Evolutionary conservation across 495 filamentous ascomycete species (phyloP).

Genomic region (Baudoinia panamericana): DNA sequence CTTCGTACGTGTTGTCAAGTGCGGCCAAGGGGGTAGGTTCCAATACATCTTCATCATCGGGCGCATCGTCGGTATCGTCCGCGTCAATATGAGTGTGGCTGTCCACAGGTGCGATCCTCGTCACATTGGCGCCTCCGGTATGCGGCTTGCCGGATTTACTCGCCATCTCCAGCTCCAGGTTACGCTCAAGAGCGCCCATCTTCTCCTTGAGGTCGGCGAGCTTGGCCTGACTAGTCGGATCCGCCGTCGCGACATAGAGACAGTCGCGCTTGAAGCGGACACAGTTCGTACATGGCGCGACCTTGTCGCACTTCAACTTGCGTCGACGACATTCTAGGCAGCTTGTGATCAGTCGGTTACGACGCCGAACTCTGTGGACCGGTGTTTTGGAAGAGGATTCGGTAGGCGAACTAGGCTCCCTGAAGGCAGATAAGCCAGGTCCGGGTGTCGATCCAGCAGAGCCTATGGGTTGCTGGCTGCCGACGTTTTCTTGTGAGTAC

Average conservation of each 20-base stretch:
- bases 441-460: neutral
- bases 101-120: neutral
- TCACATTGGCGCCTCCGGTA: constrained; percentile 11
- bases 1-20: constrained; percentile 50
- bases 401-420: constrained; percentile 5
- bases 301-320: constrained; percentile 71
- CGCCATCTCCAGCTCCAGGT: constrained; percentile 45
- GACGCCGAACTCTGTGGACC: constrained; percentile 40
- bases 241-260: constrained; percentile 48
- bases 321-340: constrained; percentile 62
- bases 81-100: constrained; percentile 15
- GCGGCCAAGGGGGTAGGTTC: constrained; percentile 43
- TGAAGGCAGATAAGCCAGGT: constrained; percentile 2
- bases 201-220: constrained; percentile 59
- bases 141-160: constrained; percentile 6
- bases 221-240: constrained; percentile 46
- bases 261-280: constrained; percentile 47
- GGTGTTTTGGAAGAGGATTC: neutral
- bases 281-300: constrained; percentile 59
- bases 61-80: constrained; percentile 33
- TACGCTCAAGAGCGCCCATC: constrained; percentile 48
- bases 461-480: neutral
- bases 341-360: constrained; percentile 56
- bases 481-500: neutral
- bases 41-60: constrained; percentile 34